phyloP scores from a whole-genome alignment of 345 rosid species.

The Bruguiera sexangula region DNA sequence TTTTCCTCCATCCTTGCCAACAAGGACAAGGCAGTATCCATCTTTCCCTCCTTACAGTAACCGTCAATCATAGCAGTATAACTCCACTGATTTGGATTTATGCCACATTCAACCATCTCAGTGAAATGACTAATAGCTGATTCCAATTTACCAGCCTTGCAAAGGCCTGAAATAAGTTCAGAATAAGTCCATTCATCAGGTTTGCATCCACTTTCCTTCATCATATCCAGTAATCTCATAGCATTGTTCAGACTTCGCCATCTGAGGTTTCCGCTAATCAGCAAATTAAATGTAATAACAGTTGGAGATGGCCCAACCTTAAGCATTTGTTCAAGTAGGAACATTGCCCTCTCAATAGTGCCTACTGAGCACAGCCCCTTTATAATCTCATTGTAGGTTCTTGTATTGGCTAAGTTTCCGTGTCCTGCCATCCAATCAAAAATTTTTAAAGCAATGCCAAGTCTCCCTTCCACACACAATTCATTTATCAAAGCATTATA shows the following conservation, averaged over 20 bases:
- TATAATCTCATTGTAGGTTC: constrained; percentile 48
- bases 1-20: constrained; percentile 46
- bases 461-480: constrained; percentile 36
- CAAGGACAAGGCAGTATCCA: constrained; percentile 46
- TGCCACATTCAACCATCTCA: constrained; percentile 44
- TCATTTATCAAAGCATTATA: constrained; percentile 54
- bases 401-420: constrained; percentile 29
- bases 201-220: constrained; percentile 38
- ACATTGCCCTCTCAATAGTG: constrained; percentile 50
- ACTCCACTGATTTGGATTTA: constrained; percentile 44
- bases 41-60: constrained; percentile 50
- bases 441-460: constrained; percentile 37
- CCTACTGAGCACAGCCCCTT: constrained; percentile 40
- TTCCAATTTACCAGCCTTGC: constrained; percentile 45
- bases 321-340: constrained; percentile 42
- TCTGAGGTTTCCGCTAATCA: constrained; percentile 42
- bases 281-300: constrained; percentile 47
- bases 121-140: constrained; percentile 36
- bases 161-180: constrained; percentile 60
- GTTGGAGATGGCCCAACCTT: constrained; percentile 49
- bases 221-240: constrained; percentile 40
- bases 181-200: constrained; percentile 63
- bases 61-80: constrained; percentile 65
- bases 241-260: constrained; percentile 45
- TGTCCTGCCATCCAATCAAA: constrained; percentile 48